A percentile compares a stretch with the other conserved stretches of the same genome.
Evolutionary conservation across 139 green algal species (phyloP).

Genomic region (Zygnema cylindricum): DNA sequence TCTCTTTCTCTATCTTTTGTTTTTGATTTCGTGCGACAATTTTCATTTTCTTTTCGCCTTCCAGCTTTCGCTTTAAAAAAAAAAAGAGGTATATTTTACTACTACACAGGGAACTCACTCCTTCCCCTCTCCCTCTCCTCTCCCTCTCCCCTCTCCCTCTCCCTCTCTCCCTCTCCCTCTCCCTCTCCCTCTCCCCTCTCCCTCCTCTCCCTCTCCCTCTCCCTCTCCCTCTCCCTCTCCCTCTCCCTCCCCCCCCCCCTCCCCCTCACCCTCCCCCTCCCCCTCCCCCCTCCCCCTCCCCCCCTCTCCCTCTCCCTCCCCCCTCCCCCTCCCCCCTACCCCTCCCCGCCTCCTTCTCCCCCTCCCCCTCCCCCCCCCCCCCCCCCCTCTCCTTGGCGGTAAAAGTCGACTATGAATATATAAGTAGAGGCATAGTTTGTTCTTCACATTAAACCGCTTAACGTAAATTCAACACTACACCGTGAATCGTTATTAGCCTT

Average conservation of each 20-base stretch:
- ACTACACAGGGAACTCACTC: not conserved
- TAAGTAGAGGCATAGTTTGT: not conserved
- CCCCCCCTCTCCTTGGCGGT: not conserved
- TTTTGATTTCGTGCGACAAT: not conserved
- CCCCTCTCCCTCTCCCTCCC: not conserved
- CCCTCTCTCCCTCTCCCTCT: not conserved
- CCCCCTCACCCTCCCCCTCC: not conserved
- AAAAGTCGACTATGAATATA: conserved; percentile 2
- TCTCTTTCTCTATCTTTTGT: not conserved
- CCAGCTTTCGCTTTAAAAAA: not conserved
- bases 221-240: conserved; percentile 22
- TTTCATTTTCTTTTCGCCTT: not conserved
- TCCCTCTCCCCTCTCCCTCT: not conserved
- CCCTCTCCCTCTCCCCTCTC: not conserved
- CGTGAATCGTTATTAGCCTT: too few species aligned
- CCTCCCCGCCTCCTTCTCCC: conserved; percentile 17
- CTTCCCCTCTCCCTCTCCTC: not conserved
- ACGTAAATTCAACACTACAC: not conserved
- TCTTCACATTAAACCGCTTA: not conserved
- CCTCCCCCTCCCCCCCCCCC: not conserved
- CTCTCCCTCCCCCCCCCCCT: conserved; percentile 8
- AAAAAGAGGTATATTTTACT: not conserved
- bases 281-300: conserved; percentile 4
- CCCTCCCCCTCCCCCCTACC: not conserved
- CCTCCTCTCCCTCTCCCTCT: conserved; percentile 2